phyloP scores from a whole-genome alignment of 179 eudicot genomes.

The Silene noctiflora region DNA sequence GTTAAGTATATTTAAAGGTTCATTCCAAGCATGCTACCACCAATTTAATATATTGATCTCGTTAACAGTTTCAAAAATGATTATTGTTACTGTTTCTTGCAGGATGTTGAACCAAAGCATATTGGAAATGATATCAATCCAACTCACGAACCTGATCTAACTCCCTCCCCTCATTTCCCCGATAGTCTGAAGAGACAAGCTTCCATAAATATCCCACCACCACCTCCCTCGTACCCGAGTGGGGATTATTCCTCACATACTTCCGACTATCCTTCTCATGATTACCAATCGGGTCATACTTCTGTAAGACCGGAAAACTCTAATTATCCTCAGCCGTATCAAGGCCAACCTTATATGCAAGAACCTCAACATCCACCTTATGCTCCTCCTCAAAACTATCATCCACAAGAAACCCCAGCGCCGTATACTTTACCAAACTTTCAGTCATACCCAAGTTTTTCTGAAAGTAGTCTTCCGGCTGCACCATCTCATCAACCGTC shows the following conservation, averaged over 20 bases:
- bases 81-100: conserved; percentile 22
- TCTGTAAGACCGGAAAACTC: conserved; percentile 43
- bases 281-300: conserved; percentile 46
- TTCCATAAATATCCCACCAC: conserved; percentile 37
- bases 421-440: conserved; percentile 60
- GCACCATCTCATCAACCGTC: conserved; percentile 64
- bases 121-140: conserved; percentile 33
- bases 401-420: conserved; percentile 57
- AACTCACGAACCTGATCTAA: conserved; percentile 39
- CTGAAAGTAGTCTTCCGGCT: conserved; percentile 71
- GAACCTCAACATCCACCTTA: conserved; percentile 49
- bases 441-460: conserved; percentile 89
- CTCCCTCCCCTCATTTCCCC: conserved; percentile 39
- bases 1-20: neutral
- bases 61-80: neutral
- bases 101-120: conserved; percentile 62
- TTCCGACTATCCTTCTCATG: conserved; percentile 51
- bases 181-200: conserved; percentile 37
- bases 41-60: neutral
- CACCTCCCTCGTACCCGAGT: conserved; percentile 36
- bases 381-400: conserved; percentile 46
- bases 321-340: conserved; percentile 53
- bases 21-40: neutral
- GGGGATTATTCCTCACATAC: conserved; percentile 41
- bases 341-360: conserved; percentile 53